Base-by-base conservation (phyloP, 306 rosid genomes). In the Chamaecrista fasciculata region DNA sequence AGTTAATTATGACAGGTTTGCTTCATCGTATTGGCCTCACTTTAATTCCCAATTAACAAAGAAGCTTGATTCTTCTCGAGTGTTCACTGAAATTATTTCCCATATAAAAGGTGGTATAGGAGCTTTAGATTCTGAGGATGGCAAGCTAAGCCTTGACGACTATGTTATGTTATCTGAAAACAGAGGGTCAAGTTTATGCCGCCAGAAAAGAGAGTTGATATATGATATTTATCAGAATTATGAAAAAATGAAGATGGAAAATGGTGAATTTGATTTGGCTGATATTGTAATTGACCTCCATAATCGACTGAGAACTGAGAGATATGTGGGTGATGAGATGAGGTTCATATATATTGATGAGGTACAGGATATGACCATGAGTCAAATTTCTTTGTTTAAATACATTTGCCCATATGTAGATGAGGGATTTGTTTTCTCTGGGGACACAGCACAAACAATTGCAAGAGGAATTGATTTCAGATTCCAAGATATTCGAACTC, bases 391-490 rank as follows among this genome's bases (percentile, higher is more conserved):
- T 21, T 46, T 91, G 28, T 91, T 84, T 37, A 87, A 82, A 67
- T 59, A 87, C 68, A 40, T 91, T 7, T 86, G 97, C 67, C 37
- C 48, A 64, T 86, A 91, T 74, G 83, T 87, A 0, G 89, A 91
- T 25, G 97, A 87, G 8, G 97, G 97, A 4, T 91, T 86, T 66
- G 85, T 90, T 25, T 90, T 90, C 46, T 86, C 95, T 6, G 97
- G 95, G 0, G 97, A 90, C 59, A 90, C 95, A 0, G 90, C 95
- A 0, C 95, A 91, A 4, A 87, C 97, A 0, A 74, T 91, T 53
- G 90, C 89, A 14, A 86, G 85, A 28, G 97, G 97, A 0, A 82
- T 87, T 40, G 90, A 91, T 73, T 91, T 87, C 24, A 72, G 95
- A 67, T 82, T 91, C 62, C 86, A 91, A 69, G 95, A 91, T 46